Base-by-base conservation (phyloP, 2,329 filamentous ascomycete genomes). In the Lachnellula willkommii region DNA sequence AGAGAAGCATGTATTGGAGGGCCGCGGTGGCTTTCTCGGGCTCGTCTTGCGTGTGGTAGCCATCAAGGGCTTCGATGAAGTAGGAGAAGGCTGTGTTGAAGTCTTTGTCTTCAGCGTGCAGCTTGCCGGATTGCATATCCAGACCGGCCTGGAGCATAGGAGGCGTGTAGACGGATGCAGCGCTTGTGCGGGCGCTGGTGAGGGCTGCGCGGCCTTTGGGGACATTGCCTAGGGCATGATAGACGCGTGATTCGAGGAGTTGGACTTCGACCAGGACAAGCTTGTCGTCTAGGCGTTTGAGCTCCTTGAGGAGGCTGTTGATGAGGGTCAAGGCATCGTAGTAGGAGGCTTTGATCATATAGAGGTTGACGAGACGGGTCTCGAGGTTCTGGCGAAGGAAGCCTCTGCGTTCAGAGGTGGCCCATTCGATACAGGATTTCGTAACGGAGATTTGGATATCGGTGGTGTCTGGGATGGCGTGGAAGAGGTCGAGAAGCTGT, bases 371-470 rank as follows among this genome's bases (percentile, higher is more conserved):
- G 56, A 99, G 87, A 61, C 94, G 89, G 56, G 93, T 95, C 79
- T 99, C 91, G 70, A 99, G 90, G 74, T 95, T 96, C 78, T 99
- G 94, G 65, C 94, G 91, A 66, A 99, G 84, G 81, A 99, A 99
- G 58, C 90, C 90, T 70, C 94, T 88, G 67, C 92, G 89, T 78
- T 97, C 91, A 52, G 90, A 89, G 53, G 93, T 90, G 49, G 94
- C 94, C 94, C 94, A 99, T 77, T 97, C 93, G 84, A 99, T 99
- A 78, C 91, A 97, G 75, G 94, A 96, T 76, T 96, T 96, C 69
- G 94, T 99, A 68, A 96, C 90, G 72, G 86, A 78, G 72, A 96
- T 91, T 77, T 99, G 94, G 71, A 87, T 89, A 72, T 99, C 94
- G 78, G 88, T 88, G 66, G 90, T 94, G 75, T 96, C 88, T 68